Conservation (phyloP, 2,329 filamentous ascomycete species). For the Pyricularia grisea region DNA sequence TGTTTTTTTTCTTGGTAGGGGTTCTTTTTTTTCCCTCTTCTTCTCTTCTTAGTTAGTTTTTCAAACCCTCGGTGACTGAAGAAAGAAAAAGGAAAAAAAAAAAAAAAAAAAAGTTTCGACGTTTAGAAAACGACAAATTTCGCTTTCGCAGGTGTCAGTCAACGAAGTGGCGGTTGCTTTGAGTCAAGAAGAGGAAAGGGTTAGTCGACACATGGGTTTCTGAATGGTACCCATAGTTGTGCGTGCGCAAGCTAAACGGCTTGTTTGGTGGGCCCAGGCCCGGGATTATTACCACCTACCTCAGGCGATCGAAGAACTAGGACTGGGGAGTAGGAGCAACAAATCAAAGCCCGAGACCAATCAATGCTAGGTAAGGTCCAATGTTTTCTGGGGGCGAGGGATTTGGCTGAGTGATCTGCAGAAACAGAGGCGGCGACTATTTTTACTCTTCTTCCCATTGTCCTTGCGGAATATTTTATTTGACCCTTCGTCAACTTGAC, state of each 20-base stretch:
- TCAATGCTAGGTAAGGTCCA: background rate
- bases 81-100: too few species aligned
- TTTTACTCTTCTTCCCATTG: background rate
- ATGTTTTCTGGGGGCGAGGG: background rate
- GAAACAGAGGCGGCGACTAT: background rate
- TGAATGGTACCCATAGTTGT: background rate
- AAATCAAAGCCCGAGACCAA: background rate
- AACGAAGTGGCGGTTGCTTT: background rate
- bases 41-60: background rate
- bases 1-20: background rate
- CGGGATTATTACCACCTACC: background rate
- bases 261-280: background rate
- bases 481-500: background rate
- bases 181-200: background rate
- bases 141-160: background rate
- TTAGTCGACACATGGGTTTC: background rate
- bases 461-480: background rate
- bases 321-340: too few species aligned
- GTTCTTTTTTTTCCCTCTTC: background rate
- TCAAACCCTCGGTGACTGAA: background rate
- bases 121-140: background rate
- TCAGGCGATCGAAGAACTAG: background rate
- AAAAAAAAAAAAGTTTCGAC: background rate
- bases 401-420: background rate
- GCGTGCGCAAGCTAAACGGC: background rate